Evolutionary conservation across 2,329 filamentous ascomycete species (phyloP).

Genomic region (Camptophora hylomeconis): DNA sequence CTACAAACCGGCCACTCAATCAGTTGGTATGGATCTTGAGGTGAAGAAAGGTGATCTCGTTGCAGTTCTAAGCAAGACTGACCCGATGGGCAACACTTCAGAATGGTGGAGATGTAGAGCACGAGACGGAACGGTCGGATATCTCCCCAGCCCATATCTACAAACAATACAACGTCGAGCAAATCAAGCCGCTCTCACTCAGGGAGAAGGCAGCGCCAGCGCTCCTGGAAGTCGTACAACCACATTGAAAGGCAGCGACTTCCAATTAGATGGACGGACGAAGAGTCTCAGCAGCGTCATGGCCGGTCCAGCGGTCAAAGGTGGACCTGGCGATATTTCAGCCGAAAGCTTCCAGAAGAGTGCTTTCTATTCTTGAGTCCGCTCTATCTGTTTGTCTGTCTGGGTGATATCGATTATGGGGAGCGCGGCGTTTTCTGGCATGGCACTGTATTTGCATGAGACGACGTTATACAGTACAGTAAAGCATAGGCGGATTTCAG

Average conservation of each 20-base stretch:
- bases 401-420: too few relatives aligned
- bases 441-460: too few relatives aligned
- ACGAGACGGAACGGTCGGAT: conserved; percentile 78
- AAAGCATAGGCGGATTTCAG: too few relatives aligned
- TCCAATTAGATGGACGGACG: conserved; percentile 16
- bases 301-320: conserved; percentile 34
- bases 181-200: conserved; percentile 27
- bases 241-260: conserved; percentile 34
- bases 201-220: conserved; percentile 19
- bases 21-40: conserved; percentile 66
- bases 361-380: conserved; percentile 56
- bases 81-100: conserved; percentile 79
- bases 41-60: conserved; percentile 94
- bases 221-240: conserved; percentile 37
- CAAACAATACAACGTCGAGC: conserved; percentile 52
- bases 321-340: conserved; percentile 51
- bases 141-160: conserved; percentile 81
- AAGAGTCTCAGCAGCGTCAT: conserved; percentile 22
- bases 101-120: conserved; percentile 97
- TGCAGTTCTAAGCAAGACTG: conserved; percentile 81
- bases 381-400: too few relatives aligned
- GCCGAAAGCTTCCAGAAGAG: conserved; percentile 61
- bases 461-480: too few relatives aligned
- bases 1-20: conserved; percentile 64
- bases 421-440: too few relatives aligned